A percentile compares a stretch with the other conserved stretches of the same genome.
These are phyloP conservation scores for Claviceps sp. DNA, from an alignment of 2,329 filamentous ascomycete genomes.

Conservation along the genomic window DNA sequence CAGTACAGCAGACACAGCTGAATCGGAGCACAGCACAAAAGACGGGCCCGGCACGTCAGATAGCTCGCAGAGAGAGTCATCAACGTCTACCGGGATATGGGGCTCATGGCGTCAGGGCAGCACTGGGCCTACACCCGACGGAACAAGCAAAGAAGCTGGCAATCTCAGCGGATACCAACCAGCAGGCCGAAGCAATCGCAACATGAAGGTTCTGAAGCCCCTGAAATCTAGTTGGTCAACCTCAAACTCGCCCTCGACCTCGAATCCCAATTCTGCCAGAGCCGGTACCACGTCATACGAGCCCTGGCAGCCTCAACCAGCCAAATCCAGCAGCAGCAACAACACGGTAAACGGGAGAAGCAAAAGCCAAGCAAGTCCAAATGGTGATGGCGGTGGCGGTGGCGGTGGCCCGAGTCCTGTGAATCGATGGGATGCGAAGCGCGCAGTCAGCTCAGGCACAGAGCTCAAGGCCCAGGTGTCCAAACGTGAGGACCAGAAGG, in stretches of 20 bases:
- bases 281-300: conserved; percentile 37
- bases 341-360: conserved; percentile 27
- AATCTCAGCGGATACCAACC: conserved; percentile 57
- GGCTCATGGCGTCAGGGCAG: conserved; percentile 54
- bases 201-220: conserved; percentile 85
- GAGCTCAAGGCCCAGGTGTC: conserved; percentile 20
- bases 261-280: conserved; percentile 37
- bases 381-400: conserved; percentile 15
- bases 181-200: conserved; percentile 45
- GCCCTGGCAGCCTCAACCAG: conserved; percentile 22
- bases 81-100: conserved; percentile 49
- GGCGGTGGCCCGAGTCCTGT: conserved; percentile 9
- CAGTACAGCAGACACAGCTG: conserved; percentile 11
- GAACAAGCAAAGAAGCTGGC: conserved; percentile 35
- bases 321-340: conserved; percentile 27
- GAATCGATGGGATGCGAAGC: conserved; percentile 42
- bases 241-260: conserved; percentile 42
- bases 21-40: conserved; percentile 13
- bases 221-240: conserved; percentile 37
- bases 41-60: conserved; percentile 15
- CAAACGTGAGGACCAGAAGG: conserved; percentile 24
- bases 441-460: conserved; percentile 30
- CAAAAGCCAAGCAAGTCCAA: conserved; percentile 34
- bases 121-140: conserved; percentile 36
- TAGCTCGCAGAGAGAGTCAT: conserved; percentile 28